phyloP scores from a whole-genome alignment of 495 filamentous ascomycete species.

The Xylaria acuta region DNA sequence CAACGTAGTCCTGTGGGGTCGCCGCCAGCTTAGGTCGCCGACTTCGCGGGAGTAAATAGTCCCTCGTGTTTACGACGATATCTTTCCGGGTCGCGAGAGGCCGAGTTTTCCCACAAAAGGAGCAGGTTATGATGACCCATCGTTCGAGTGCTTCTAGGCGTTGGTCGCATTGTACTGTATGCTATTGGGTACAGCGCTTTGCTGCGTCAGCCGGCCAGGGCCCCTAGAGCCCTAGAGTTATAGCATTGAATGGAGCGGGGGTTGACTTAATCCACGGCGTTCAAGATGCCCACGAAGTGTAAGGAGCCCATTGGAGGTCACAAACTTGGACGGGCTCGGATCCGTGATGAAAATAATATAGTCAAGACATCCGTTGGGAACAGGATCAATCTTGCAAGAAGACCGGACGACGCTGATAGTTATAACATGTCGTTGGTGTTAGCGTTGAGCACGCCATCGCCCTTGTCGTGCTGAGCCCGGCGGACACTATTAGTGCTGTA shows the following conservation, averaged over 20 bases:
- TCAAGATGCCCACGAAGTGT: neutral
- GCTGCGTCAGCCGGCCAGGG: neutral
- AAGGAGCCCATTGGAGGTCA: neutral
- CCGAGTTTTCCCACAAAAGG: neutral
- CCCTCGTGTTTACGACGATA: neutral
- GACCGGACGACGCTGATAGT: neutral
- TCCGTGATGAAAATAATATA: neutral
- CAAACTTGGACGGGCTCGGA: too few relatives aligned
- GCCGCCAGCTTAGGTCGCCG: neutral
- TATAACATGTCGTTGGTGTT: constrained; percentile 10
- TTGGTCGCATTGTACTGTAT: neutral
- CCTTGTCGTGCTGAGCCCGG: constrained; percentile 11
- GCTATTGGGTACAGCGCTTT: neutral
- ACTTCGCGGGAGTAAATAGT: neutral
- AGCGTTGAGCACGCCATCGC: constrained; percentile 29
- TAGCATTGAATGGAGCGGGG: neutral
- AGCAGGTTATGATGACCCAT: constrained; percentile 19
- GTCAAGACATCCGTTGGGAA: neutral
- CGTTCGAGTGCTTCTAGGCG: neutral
- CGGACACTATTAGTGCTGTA: neutral
- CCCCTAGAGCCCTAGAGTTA: neutral
- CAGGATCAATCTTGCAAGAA: neutral
- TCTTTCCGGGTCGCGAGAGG: neutral
- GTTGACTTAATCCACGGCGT: neutral
- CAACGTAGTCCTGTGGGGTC: neutral